These are phyloP conservation scores for Phialophora tarda DNA, from an alignment of 2,329 filamentous ascomycete species.

Conservation along the genomic window DNA sequence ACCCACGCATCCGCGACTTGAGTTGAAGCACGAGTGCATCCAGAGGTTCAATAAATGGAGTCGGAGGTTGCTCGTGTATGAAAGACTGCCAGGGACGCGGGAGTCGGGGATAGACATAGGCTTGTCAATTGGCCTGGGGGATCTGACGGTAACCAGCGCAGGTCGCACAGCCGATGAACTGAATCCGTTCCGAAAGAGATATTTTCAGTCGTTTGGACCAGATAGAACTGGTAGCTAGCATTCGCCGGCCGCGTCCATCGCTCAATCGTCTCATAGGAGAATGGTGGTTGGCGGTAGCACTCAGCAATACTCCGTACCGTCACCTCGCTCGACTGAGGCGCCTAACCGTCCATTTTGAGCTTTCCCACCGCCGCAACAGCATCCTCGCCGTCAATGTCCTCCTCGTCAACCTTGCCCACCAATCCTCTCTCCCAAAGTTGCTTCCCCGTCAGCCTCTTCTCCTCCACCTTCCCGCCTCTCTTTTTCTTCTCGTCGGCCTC, in stretches of 20 bases:
- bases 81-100: slow-evolving; percentile 65
- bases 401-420: slow-evolving; percentile 68
- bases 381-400: slow-evolving; percentile 70
- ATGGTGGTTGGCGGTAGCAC: background rate
- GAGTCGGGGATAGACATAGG: slow-evolving; percentile 21
- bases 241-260: slow-evolving; percentile 1
- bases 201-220: slow-evolving; percentile 35
- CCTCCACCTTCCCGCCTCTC: slow-evolving; percentile 70
- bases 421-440: slow-evolving; percentile 80
- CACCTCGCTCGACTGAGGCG: background rate
- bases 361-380: slow-evolving; percentile 67
- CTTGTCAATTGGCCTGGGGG: slow-evolving; percentile 6
- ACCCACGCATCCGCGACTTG: slow-evolving; percentile 70
- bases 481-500: slow-evolving; percentile 82
- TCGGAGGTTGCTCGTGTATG: slow-evolving; percentile 84
- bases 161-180: slow-evolving; percentile 67
- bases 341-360: slow-evolving; percentile 63
- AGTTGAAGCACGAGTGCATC: slow-evolving; percentile 75
- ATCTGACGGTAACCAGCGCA: slow-evolving; percentile 50
- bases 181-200: slow-evolving; percentile 68
- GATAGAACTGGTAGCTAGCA: slow-evolving; percentile 27
- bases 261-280: background rate
- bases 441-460: slow-evolving; percentile 70
- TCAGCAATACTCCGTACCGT: background rate
- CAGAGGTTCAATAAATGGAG: slow-evolving; percentile 96